Conservation (phyloP, 768 basidiomycete genomes). For the Phaeolepiota aurea region DNA sequence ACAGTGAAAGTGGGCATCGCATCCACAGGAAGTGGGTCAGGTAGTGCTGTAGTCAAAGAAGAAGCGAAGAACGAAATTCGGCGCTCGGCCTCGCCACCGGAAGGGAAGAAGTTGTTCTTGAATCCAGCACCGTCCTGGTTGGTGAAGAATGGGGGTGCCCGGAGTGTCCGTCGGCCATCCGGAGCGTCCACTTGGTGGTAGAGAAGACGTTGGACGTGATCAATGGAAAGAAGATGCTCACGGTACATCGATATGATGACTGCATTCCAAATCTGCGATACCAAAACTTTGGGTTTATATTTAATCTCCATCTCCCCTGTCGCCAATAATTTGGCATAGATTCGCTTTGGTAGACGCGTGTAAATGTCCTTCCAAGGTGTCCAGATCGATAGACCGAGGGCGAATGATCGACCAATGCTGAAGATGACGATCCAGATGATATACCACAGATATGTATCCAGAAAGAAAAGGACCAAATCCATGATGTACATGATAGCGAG, state of each 20-base stretch:
- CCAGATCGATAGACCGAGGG: slow-evolving; percentile 94
- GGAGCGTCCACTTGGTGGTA: slow-evolving; percentile 95
- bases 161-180: slow-evolving; percentile 84
- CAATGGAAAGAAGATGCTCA: slow-evolving; percentile 94
- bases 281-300: slow-evolving; percentile 98
- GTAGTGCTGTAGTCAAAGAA: slow-evolving; percentile 90
- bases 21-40: slow-evolving; percentile 92
- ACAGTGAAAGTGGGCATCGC: slow-evolving; percentile 99
- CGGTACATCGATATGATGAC: slow-evolving; percentile 99
- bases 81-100: slow-evolving; percentile 91
- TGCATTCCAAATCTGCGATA: slow-evolving; percentile 99
- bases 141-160: slow-evolving; percentile 97
- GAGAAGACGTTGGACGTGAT: slow-evolving; percentile 93
- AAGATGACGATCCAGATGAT: slow-evolving; percentile 98
- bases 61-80: slow-evolving; percentile 99
- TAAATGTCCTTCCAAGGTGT: slow-evolving; percentile 99
- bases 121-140: slow-evolving; percentile 69
- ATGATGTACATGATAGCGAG: slow-evolving; percentile 98
- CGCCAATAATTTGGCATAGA: slow-evolving; percentile 94
- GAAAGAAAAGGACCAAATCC: slow-evolving; percentile 96
- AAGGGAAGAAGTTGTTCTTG: slow-evolving; percentile 86
- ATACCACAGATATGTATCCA: slow-evolving; percentile 99
- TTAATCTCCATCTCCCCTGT: slow-evolving; percentile 98
- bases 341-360: slow-evolving; percentile 92
- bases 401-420: slow-evolving; percentile 84